Base-by-base conservation (phyloP, 768 basidiomycete species). In the Serendipita sp. region DNA sequence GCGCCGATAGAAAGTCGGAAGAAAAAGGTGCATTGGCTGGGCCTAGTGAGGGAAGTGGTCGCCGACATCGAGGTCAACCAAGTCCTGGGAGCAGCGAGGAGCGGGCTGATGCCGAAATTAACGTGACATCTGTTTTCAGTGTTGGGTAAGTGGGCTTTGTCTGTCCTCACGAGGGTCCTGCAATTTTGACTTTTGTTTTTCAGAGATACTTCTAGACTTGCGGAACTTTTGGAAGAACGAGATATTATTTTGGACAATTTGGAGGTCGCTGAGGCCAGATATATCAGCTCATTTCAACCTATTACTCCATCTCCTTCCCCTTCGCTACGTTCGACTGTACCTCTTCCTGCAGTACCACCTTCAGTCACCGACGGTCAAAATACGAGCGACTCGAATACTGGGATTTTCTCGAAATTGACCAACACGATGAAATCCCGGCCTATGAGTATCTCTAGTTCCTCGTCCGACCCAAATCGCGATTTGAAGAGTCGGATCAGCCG, bases 241-340 rank as follows among this genome's bases (percentile, higher is more conserved):
- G 88, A 89, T 67, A 79, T 81, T 69, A 82, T 89, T 24, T 73
- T 92, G n/a, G 84, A 88, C 68, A 83, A 86, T 67, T 78, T 92
- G 7, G 89, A 92, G 75, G 81, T 85, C 63, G 87, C 88, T 10
- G 89, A 90, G 75, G 82, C 85, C 10, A 81, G 79, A 69, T 92
- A 89, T 69, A 88, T 89, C 67, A 78, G 78, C 65, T 89, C 86
- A 3, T 91, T 90, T 76, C 77, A 81, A 15, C 75, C 86, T 8
- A 83, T 84, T 0, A 88, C 86, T 0, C 86, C 86, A 3, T 86
- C 86, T 65, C 86, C 86, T 18, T 86, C 56, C 4, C 86, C 4
- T 77, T 87, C 63, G 76, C 80, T 11, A 84, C 86, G 71, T 80
- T 80, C 62, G 76, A 80, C 58, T 54, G n/a, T 60, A 64, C 10